Conservation (phyloP, 2,329 filamentous ascomycete species). For the Teratosphaeria nubilosa region DNA sequence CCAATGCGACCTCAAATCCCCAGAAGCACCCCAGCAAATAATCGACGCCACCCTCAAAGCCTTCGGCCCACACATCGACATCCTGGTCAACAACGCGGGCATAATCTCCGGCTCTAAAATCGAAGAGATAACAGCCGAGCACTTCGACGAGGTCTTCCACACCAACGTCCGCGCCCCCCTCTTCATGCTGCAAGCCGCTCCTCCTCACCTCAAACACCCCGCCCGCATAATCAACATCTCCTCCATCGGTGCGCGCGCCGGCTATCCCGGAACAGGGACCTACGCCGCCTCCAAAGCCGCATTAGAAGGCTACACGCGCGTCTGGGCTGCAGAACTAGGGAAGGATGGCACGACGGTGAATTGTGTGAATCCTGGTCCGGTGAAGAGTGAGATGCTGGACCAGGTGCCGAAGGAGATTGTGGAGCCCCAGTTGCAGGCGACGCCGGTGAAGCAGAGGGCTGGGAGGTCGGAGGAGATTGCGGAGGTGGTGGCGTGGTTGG, state of each 20-base stretch:
- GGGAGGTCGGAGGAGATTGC: conserved; percentile 47
- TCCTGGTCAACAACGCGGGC: conserved; percentile 2
- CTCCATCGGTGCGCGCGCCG: conserved; percentile 42
- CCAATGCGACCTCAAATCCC: background rate
- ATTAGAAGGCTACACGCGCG: conserved; percentile 49
- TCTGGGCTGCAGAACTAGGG: conserved; percentile 50
- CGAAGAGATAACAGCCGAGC: background rate
- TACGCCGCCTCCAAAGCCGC: conserved; percentile 52
- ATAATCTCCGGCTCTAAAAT: background rate
- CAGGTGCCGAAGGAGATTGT: conserved; percentile 42
- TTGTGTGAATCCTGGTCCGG: conserved; percentile 49
- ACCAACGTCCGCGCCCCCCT: background rate
- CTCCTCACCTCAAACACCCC: background rate
- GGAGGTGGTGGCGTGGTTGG: conserved; percentile 46
- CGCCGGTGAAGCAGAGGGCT: conserved; percentile 42
- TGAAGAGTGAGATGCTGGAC: conserved; percentile 48
- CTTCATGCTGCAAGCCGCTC: background rate
- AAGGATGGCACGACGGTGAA: conserved; percentile 50
- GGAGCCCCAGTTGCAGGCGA: conserved; percentile 40
- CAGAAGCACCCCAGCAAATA: background rate
- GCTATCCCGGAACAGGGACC: conserved; percentile 28
- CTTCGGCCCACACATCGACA: background rate
- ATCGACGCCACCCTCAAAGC: background rate
- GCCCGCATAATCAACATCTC: conserved; percentile 49
- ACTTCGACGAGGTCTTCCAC: background rate